phyloP scores from a whole-genome alignment of 352 stramenopile genomes.

The Phytopythium ostracodes region DNA sequence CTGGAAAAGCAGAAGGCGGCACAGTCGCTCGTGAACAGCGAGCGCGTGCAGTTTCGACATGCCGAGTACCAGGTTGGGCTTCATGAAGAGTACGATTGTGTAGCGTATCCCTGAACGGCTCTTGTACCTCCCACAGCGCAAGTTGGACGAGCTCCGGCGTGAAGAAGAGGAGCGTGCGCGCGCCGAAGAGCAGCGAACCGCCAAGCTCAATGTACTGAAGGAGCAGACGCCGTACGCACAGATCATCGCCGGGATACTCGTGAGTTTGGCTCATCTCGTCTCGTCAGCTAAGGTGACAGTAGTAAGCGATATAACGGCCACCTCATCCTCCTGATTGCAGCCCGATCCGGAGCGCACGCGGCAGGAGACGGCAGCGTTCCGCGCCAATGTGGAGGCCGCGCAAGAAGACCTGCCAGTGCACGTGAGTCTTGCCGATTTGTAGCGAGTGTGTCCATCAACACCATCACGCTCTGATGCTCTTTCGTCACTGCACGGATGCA shows the following conservation, averaged over 20 bases:
- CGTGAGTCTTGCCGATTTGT: slow-evolving; percentile 15
- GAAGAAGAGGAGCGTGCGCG: slow-evolving; percentile 23
- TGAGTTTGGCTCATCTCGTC: slow-evolving; percentile 13
- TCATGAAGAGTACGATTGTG: not conserved
- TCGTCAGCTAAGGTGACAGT: too few species aligned
- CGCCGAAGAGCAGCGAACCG: slow-evolving; percentile 30
- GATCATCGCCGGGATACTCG: slow-evolving; percentile 48
- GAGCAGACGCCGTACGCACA: slow-evolving; percentile 68
- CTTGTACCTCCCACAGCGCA: slow-evolving; percentile 29
- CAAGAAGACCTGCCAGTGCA: slow-evolving; percentile 53
- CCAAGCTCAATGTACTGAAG: slow-evolving; percentile 57
- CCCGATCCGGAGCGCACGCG: slow-evolving; percentile 54
- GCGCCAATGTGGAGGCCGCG: slow-evolving; percentile 55
- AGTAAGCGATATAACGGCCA: too few species aligned
- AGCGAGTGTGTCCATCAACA: not conserved
- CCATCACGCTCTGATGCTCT: not conserved
- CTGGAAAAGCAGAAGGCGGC: slow-evolving; percentile 28
- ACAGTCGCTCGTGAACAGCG: slow-evolving; percentile 47
- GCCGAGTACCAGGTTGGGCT: slow-evolving; percentile 44
- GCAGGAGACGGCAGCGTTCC: slow-evolving; percentile 69
- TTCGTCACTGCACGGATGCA: slow-evolving; percentile 8
- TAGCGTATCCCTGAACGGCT: too few species aligned
- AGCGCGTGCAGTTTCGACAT: slow-evolving; percentile 59
- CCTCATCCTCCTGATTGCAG: slow-evolving; percentile 21
- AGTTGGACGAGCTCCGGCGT: slow-evolving; percentile 37